phyloP scores from a whole-genome alignment of 495 filamentous ascomycete species.

The Aspergillus funiculosus region DNA sequence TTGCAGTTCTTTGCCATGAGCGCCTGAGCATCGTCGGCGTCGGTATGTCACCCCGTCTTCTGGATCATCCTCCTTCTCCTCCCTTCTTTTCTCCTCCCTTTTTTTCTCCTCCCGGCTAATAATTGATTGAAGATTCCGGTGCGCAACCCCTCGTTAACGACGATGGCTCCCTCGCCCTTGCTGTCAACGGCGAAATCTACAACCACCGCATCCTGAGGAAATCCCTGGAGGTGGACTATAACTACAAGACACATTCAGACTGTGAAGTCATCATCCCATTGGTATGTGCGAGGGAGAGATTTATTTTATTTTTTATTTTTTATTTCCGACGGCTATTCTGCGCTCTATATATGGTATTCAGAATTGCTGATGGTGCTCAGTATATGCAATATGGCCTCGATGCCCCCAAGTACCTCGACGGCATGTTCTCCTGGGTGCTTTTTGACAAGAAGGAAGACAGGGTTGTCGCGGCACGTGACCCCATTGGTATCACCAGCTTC shows the following conservation, averaged over 20 bases:
- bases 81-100: neutral
- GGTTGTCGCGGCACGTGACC: conserved; percentile 88
- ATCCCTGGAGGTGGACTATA: conserved; percentile 67
- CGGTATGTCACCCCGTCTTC: conserved; percentile 51
- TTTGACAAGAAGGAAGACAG: conserved; percentile 92
- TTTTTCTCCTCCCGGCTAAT: conserved; percentile 14
- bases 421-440: conserved; percentile 99
- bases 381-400: conserved; percentile 90
- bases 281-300: conserved; percentile 51
- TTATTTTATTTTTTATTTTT: too few relatives aligned
- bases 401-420: conserved; percentile 89
- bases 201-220: conserved; percentile 95
- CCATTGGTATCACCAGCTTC: conserved; percentile 95
- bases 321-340: neutral
- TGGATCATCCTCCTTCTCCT: neutral
- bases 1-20: conserved; percentile 88
- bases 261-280: conserved; percentile 97
- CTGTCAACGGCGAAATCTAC: conserved; percentile 99
- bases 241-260: conserved; percentile 96
- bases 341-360: neutral
- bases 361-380: conserved; percentile 43
- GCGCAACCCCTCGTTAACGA: conserved; percentile 93
- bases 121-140: conserved; percentile 63
- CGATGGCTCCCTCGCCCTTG: conserved; percentile 79
- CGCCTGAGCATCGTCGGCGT: conserved; percentile 96